Conservation (phyloP, 1,284 basidiomycete genomes). For the Cryptococcus jaspeensis region DNA sequence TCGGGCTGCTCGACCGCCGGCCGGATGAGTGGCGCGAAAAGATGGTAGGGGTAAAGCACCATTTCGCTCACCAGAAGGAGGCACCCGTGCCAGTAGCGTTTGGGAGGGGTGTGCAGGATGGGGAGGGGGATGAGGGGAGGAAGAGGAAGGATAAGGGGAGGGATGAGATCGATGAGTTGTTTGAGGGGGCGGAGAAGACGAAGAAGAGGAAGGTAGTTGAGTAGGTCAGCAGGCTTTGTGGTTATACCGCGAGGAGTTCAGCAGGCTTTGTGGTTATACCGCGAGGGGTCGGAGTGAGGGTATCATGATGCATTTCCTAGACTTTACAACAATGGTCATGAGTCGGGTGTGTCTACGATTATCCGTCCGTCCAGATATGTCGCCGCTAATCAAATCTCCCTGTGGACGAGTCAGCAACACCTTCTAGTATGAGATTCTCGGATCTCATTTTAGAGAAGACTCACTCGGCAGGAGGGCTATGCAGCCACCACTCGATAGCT, state of each 20-base stretch:
- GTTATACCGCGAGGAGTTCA: too few relatives aligned
- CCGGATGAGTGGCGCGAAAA: slow-evolving; percentile 77
- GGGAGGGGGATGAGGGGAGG: slow-evolving; percentile 24
- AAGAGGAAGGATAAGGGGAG: slow-evolving; percentile 28
- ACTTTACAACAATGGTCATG: slow-evolving; percentile 7
- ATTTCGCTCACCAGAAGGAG: slow-evolving; percentile 49
- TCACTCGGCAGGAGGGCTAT: slow-evolving; percentile 79
- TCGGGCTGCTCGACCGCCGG: slow-evolving; percentile 72
- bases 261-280: not conserved
- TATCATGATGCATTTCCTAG: slow-evolving; percentile 1
- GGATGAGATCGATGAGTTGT: slow-evolving; percentile 38
- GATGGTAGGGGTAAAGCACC: slow-evolving; percentile 50
- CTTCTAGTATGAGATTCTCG: not conserved
- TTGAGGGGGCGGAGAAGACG: slow-evolving; percentile 30
- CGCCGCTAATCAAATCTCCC: not conserved
- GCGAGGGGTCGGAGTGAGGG: not conserved
- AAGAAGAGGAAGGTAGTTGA: slow-evolving; percentile 17
- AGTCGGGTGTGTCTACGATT: slow-evolving; percentile 1
- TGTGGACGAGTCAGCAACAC: not conserved
- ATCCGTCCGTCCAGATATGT: not conserved
- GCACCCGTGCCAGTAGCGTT: slow-evolving; percentile 1
- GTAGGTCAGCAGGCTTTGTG: too few relatives aligned
- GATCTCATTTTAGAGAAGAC: slow-evolving; percentile 47
- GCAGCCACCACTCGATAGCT: slow-evolving; percentile 80
- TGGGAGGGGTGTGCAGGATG: slow-evolving; percentile 1